Base-by-base conservation (phyloP, 2,329 filamentous ascomycete genomes). In the Simplicillium sp. region DNA sequence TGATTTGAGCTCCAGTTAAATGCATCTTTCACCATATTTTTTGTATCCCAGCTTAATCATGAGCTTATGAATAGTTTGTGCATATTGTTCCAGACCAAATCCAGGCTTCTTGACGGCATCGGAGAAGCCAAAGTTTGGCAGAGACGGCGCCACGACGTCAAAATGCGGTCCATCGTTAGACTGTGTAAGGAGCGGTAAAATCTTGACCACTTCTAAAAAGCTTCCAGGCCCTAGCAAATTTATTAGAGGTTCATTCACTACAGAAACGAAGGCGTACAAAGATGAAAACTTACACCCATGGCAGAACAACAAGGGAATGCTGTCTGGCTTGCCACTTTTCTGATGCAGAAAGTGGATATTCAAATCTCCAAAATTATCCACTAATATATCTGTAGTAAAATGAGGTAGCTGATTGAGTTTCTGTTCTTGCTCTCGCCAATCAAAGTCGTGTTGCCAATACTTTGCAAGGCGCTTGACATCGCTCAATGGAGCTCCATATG, bases 281-380 rank as follows among this genome's bases (percentile, higher is more conserved):
- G 8, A 15, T 14, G 12, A 18, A 32, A 5, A 52, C 58, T 50
- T 44, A 65, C 74, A 84, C 12, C 80, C 80, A 53, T 85, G 81
- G n/a, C 69, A 66, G 54, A 86, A 84, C 1, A 86, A 55, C 25
- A 86, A 53, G 0, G 82, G 81, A 34, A 86, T 74, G 2, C 77
- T 77, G 15, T 65, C 64, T 2, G 66, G 48, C 2, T 60, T 63
- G 2, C 58, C 52, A 48, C 71, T 77, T 39, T 57, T 65, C 48
- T 80, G 66, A 52, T 83, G 75, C 6, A 85, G 54, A 49, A 81
- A 82, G 55, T 86, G 82, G 2, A 86, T 65, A 17, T 77, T 65
- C 28, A 84, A 53, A 1, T 68, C 63, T 0, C 66, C 77, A 45
- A 81, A 84, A 0, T 71, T 73, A 5, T 78, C 67, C 0, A 82